Evolutionary conservation across 75 land plant species (phyloP).

Genomic region (Adiantum capillusveneris): DNA sequence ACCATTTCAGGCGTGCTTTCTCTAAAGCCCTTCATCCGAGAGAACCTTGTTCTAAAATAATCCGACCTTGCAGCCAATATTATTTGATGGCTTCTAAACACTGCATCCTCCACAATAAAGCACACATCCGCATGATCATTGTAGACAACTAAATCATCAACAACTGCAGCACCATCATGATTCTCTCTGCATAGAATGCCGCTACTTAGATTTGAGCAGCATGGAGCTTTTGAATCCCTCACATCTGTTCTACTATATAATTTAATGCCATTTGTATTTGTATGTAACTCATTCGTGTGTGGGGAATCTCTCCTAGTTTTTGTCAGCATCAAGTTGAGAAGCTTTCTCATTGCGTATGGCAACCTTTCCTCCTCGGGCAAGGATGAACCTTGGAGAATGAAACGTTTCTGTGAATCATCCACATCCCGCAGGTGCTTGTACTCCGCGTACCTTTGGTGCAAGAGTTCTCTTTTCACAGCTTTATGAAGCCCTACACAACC

Average conservation of each 20-base stretch:
- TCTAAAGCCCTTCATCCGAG: slow-evolving; percentile 46
- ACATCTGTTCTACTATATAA: background rate
- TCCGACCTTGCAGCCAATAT: slow-evolving; percentile 81
- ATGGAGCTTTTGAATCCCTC: background rate
- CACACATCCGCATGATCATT: slow-evolving; percentile 87
- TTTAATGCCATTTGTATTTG: background rate
- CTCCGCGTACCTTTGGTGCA: slow-evolving; percentile 71
- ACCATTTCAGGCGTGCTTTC: slow-evolving; percentile 34
- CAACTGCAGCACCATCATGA: background rate
- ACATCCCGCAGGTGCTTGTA: slow-evolving; percentile 61
- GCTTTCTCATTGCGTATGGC: slow-evolving; percentile 49
- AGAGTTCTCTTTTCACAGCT: slow-evolving; percentile 56
- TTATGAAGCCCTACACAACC: slow-evolving; percentile 53
- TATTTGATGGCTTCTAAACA: slow-evolving; percentile 74
- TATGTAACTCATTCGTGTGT: background rate
- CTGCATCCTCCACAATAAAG: slow-evolving; percentile 48
- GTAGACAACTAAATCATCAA: background rate
- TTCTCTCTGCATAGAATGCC: background rate
- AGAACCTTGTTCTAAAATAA: slow-evolving; percentile 76
- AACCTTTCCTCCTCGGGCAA: slow-evolving; percentile 80
- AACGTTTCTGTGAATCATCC: slow-evolving; percentile 80
- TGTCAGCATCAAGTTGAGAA: slow-evolving; percentile 44
- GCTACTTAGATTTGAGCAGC: no score
- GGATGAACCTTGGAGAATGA: slow-evolving; percentile 70
- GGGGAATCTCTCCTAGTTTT: slow-evolving; percentile 21